Evolutionary conservation across 2,329 filamentous ascomycete species (phyloP).

Genomic region (Fusarium metavorans): DNA sequence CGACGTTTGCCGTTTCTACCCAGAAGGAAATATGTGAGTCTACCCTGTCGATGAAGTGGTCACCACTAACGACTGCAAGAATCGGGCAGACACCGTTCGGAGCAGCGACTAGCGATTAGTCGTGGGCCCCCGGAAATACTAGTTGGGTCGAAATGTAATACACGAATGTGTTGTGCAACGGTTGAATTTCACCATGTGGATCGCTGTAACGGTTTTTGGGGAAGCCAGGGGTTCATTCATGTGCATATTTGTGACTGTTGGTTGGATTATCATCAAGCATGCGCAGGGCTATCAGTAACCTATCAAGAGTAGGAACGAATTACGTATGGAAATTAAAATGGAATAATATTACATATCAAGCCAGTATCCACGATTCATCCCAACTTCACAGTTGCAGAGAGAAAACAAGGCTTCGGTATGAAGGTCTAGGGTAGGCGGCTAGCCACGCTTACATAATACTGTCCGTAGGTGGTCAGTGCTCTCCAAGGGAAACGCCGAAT

Average conservation of each 20-base stretch:
- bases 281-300: background rate
- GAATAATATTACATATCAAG: background rate
- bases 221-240: background rate
- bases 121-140: background rate
- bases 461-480: conserved; percentile 15
- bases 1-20: conserved; percentile 51
- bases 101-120: background rate
- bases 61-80: conserved; percentile 12
- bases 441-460: conserved; percentile 35
- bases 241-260: background rate
- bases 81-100: conserved; percentile 48
- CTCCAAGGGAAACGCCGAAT: conserved; percentile 38
- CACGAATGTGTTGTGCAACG: background rate
- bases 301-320: background rate
- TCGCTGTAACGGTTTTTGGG: background rate
- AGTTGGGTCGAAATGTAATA: background rate
- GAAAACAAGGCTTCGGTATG: background rate
- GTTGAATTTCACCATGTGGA: background rate
- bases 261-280: background rate
- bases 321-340: background rate
- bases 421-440: conserved; percentile 28
- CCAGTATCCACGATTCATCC: background rate
- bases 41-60: background rate
- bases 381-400: background rate
- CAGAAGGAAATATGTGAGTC: conserved; percentile 53